Evolutionary conservation across 441 rosid species (phyloP), one percentile per base, ranked within the genome.

Genomic region (Pelargonium cotyledonis): DNA sequence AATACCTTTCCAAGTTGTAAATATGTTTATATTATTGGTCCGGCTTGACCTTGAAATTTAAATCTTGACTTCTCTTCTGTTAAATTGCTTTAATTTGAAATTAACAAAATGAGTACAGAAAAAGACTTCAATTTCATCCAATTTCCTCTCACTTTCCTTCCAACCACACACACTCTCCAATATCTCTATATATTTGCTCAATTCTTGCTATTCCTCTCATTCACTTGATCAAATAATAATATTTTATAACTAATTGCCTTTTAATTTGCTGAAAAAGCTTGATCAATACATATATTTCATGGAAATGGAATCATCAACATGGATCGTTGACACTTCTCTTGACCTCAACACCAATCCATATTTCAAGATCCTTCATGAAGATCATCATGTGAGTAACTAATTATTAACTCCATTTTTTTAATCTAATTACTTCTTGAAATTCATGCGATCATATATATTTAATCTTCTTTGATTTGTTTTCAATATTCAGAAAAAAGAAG

Each of bases 341-440:
- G 94, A 94, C 85, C 97, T 94, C 65, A 84, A 83, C 35, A 71
- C 81, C 63, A 82, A 79, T 74, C 84, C 84, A 10, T 40, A 23
- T 10, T 16, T 49, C 57, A 49, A 49, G 16, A 49, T 2, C 57
- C 57, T 2, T 16, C 57, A 49, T 49, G 16, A 14, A 49, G 57
- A 49, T 46, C 53, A 9, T 46, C 53, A 46, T 49, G 57, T 49
- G 57, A 49, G 57, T 49, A 49, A 49, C n/a, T 2, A 10, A 49
- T 21, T 21, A 49, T 21, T 21, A 21, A 21, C 23, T 21, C 23
- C 23, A 21, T 21, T 21, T 21, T 21, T 21, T 21, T 21, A 21
- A 21, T 21, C 23, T 21, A 21, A 21, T 21, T 21, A 0, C 23
- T 21, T 21, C 23, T 21, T 21, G 23, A 21, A 21, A 21, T 21